A percentile compares a stretch with the other conserved stretches of the same genome.
Conservation (phyloP, 2,329 filamentous ascomycete species). For the Curvularia hawaiiensis region DNA sequence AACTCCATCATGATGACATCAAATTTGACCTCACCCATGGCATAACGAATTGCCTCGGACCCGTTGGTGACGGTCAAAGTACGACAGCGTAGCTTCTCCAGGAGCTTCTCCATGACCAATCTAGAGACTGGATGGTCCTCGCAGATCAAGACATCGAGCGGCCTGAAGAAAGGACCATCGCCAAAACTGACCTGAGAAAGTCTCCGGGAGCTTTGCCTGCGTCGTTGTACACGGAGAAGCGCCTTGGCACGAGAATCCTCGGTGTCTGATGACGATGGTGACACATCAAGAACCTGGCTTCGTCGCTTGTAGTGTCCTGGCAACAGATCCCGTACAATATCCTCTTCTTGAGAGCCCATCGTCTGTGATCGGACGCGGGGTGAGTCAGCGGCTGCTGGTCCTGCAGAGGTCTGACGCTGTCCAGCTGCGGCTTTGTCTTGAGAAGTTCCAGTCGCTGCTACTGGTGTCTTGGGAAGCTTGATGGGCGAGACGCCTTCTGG, state of each 20-base stretch:
- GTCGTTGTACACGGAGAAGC: conserved; percentile 86
- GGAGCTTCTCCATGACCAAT: conserved; percentile 97
- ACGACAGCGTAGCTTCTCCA: conserved; percentile 93
- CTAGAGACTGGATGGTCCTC: conserved; percentile 97
- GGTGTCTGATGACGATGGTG: conserved; percentile 95
- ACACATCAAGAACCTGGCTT: conserved; percentile 95
- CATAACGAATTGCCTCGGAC: conserved; percentile 88
- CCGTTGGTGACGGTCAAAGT: conserved; percentile 92
- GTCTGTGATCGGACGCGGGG: conserved; percentile 83
- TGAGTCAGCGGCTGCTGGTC: conserved; percentile 51
- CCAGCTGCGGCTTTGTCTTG: conserved; percentile 46
- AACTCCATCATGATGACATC: conserved; percentile 99
- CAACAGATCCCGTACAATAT: conserved; percentile 70
- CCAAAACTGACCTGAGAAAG: conserved; percentile 88
- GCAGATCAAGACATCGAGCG: conserved; percentile 92
- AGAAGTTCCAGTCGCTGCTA: conserved; percentile 53
- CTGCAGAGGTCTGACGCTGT: conserved; percentile 40
- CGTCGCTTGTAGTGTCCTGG: conserved; percentile 80
- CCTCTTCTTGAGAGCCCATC: conserved; percentile 91
- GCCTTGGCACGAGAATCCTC: conserved; percentile 92
- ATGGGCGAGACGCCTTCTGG: conserved; percentile 62
- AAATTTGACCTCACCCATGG: conserved; percentile 96
- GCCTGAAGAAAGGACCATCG: conserved; percentile 84
- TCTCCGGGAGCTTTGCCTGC: conserved; percentile 92
- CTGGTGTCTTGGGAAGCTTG: conserved; percentile 52